Evolutionary conservation across 352 stramenopile species (phyloP).

Genomic region (Pythium apleroticum): DNA sequence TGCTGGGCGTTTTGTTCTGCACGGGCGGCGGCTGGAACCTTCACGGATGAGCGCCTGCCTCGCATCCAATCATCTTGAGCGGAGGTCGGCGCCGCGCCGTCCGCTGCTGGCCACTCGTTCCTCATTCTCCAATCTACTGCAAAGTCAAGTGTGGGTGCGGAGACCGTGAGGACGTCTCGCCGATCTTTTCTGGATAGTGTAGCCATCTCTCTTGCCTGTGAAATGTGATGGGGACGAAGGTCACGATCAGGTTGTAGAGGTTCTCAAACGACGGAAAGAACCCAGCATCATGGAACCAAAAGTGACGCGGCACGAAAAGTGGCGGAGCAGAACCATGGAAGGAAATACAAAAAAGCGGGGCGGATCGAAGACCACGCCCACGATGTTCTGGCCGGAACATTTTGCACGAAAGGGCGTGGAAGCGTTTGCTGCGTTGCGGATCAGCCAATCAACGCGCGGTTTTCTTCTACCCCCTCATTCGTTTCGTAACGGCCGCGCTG

Average conservation of each 20-base stretch:
- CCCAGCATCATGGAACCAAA: conserved; percentile 4
- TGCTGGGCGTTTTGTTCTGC: neutral
- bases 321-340: neutral
- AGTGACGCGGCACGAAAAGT: neutral
- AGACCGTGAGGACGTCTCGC: neutral
- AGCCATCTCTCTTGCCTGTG: neutral
- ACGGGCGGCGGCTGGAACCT: neutral
- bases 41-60: neutral
- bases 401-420: conserved; percentile 2
- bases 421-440: neutral
- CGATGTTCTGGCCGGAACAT: conserved; percentile 4
- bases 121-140: neutral
- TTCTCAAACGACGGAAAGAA: conserved; percentile 2
- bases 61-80: neutral
- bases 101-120: neutral
- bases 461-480: neutral
- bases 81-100: too few relatives aligned
- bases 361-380: too few relatives aligned
- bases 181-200: neutral
- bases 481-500: conserved; percentile 16
- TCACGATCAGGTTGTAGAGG: neutral
- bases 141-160: too few relatives aligned
- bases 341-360: conserved; percentile 3
- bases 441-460: neutral
- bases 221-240: neutral